Base-by-base conservation (phyloP, 2,329 filamentous ascomycete species). In the Aspergillus sp. region DNA sequence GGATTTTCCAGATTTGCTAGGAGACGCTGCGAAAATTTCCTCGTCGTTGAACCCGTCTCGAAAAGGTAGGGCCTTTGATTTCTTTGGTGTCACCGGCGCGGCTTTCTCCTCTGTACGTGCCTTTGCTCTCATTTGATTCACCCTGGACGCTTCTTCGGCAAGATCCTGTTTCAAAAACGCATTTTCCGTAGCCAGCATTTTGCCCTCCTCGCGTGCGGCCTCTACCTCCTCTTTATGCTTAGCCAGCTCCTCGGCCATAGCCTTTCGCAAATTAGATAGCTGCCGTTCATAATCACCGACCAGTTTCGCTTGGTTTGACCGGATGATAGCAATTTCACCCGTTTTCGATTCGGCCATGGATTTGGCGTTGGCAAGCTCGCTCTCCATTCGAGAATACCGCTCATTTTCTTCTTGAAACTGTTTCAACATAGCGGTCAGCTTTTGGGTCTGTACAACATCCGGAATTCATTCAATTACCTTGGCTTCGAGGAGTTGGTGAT, bases 11-110 rank as follows among this genome's bases (percentile, higher is more conserved):
- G 78, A 76, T 63, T 81, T 85, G 52, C 79, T 84, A 4, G 84
- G 84, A 3, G 84, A 86, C 1, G 79, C 69, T 60, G 81, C 75
- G 56, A 81, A 71, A 8, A 87, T 79, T 66, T 88, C 84, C 55
- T 82, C 80, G 61, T 88, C 84, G 56, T 87, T 83, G 66, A 88
- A 88, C 17, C 86, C 86, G 73, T 88, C 86, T 15, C 84, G 79
- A 37, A 83, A 78, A 2, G 79, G 77, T 1, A 80, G 70, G 6
- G 70, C 70, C 60, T 74, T 78, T n/a, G 74, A 70, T 62, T 80
- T 83, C 58, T 73, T 82, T 0, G 84, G 83, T 1, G 84, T 85
- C 1, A 74, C 67, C 2, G 79, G 79, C 40, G 72, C 75, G 23
- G 62, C 57, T 53, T 70, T 74, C 15, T 75, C 75, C 14, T 72